Base-by-base conservation (phyloP, 805 yeast genomes). In the Peterozyma toletana region DNA sequence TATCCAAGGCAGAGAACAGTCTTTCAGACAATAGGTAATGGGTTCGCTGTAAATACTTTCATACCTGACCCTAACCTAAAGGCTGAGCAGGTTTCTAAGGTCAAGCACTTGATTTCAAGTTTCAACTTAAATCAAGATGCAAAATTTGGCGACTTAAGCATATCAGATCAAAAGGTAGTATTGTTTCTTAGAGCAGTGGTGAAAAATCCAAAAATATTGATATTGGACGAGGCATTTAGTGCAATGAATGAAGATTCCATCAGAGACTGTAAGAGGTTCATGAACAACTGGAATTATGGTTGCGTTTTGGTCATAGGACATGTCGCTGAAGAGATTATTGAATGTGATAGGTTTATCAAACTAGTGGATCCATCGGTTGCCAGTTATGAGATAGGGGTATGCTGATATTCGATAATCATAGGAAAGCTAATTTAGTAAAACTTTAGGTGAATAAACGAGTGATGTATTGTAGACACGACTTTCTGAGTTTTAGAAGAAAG, bases 211-310 rank as follows among this genome's bases (percentile, higher is more conserved):
- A 75, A 77, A 40, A 64, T 91, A 1, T 67, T 91, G 42, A 83
- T 91, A 39, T 66, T 91, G 2, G 99, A 91, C 61, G 99, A 91
- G 66, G 95, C 98, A 0, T 78, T 91, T 46, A 86, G 96, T 17
- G 95, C 89, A 13, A 86, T 91, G 93, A 86, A 83, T 35, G 81
- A 78, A 42, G 75, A 70, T 16, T 71, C 75, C 31, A 68, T 82
- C 47, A 67, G 67, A 35, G 68, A 64, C 40, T 83, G 88, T 43
- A 80, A 80, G 51, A 64, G 66, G 30, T 52, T 79, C 6, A 59
- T 78, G 13, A 63, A 73, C 33, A 55, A 65, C 40, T 80, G 80
- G 75, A 72, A 75, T 2, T 50, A 49, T 15, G 86, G 95, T 0
- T 81, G 96, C 0, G 79, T 82, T 2, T 70, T 91, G 33, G 70